Evolutionary conservation across 2,329 filamentous ascomycete genomes (phyloP).

Genomic region (Metarhizium brunneum): DNA sequence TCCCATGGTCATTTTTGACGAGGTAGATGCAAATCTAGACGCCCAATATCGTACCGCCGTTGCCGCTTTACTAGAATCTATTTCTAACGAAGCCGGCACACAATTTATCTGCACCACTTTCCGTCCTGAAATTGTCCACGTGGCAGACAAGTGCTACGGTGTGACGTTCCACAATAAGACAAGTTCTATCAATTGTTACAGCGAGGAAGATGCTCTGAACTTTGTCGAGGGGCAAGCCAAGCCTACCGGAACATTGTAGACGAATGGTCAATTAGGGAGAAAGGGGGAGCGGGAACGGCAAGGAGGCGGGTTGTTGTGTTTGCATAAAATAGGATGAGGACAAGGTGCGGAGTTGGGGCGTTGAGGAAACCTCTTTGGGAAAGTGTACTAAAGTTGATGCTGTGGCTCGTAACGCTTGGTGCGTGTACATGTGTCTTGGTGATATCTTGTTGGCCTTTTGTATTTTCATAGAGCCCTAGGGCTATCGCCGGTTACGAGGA

Average conservation of each 20-base stretch:
- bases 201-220: conserved; percentile 75
- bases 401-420: not conserved
- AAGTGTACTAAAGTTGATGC: not conserved
- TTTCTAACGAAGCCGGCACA: conserved; percentile 55
- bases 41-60: conserved; percentile 97
- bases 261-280: not conserved
- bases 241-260: conserved; percentile 14
- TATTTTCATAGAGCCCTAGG: not conserved
- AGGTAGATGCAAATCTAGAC: conserved; percentile 96
- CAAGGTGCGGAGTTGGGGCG: not conserved
- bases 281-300: not conserved
- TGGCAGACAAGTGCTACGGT: conserved; percentile 96
- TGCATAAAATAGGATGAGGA: not conserved
- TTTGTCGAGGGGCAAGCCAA: conserved; percentile 81
- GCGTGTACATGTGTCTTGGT: not conserved
- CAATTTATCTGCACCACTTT: conserved; percentile 99
- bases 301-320: not conserved
- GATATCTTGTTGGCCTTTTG: not conserved
- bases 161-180: conserved; percentile 93
- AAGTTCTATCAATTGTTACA: conserved; percentile 85
- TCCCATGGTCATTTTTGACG: conserved; percentile 98
- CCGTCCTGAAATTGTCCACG: conserved; percentile 87
- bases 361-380: not conserved
- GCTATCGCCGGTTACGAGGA: not conserved
- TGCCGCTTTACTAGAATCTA: conserved; percentile 75